Evolutionary conservation across 495 filamentous ascomycete genomes (phyloP).

Genomic region (Diplogelasinospora grovesii): DNA sequence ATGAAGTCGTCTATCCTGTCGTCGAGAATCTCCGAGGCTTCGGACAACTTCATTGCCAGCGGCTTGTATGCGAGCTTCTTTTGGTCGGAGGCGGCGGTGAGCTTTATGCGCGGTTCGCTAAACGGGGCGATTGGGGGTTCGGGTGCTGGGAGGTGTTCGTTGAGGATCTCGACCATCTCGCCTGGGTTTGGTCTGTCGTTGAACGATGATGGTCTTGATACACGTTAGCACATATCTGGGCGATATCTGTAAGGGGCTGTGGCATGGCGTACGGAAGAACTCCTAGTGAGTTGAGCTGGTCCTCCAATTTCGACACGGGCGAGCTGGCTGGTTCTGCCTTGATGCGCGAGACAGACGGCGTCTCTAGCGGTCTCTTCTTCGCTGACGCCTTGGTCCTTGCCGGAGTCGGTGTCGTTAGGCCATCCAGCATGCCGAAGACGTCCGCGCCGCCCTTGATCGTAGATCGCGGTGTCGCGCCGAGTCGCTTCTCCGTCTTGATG

Average conservation of each 20-base stretch:
- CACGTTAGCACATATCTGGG: constrained; percentile 7
- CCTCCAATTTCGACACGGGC: constrained; percentile 37
- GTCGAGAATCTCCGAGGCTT: constrained; percentile 86
- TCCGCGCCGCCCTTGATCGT: constrained; percentile 48
- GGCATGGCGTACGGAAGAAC: constrained; percentile 27
- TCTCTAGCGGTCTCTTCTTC: constrained; percentile 54
- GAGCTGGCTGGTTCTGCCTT: constrained; percentile 40
- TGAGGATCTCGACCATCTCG: constrained; percentile 73
- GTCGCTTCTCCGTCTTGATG: constrained; percentile 55
- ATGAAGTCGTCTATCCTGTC: constrained; percentile 90
- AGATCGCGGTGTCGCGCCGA: constrained; percentile 57
- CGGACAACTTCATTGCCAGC: constrained; percentile 87
- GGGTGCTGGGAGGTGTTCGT: constrained; percentile 61
- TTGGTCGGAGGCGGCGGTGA: constrained; percentile 74
- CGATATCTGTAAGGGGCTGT: too few species aligned
- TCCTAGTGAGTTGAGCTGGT: constrained; percentile 33
- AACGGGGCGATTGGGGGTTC: constrained; percentile 67
- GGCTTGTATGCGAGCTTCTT: constrained; percentile 88
- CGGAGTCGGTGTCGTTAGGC: constrained; percentile 59
- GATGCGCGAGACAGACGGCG: constrained; percentile 37
- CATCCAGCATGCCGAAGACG: constrained; percentile 85
- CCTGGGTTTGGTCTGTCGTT: constrained; percentile 68
- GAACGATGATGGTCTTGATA: constrained; percentile 51
- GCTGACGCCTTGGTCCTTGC: constrained; percentile 45
- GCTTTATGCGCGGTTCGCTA: constrained; percentile 68